phyloP scores from a whole-genome alignment of 352 stramenopile species.

The Phytopythium mirpurense region DNA sequence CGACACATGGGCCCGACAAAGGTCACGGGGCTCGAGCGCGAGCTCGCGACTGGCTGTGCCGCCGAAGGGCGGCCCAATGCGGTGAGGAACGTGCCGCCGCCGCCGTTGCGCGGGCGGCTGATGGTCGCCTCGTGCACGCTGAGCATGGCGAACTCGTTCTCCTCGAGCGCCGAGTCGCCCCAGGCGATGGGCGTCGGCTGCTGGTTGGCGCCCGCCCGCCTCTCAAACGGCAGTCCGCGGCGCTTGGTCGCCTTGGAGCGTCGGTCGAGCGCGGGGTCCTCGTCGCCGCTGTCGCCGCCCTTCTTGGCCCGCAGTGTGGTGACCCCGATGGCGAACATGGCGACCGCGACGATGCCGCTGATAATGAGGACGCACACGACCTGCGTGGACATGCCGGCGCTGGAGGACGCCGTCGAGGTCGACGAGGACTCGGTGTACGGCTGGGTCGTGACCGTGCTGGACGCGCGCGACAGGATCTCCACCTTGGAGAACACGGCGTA shows the following conservation, averaged over 20 bases:
- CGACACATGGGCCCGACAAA: slow-evolving; percentile 43
- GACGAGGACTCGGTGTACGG: slow-evolving; percentile 29
- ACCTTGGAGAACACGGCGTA: slow-evolving; percentile 57
- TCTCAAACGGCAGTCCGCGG: slow-evolving; percentile 10
- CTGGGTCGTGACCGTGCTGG: slow-evolving; percentile 20
- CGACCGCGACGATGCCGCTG: slow-evolving; percentile 58
- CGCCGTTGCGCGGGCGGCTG: slow-evolving; percentile 22
- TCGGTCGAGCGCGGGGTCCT: slow-evolving; percentile 7
- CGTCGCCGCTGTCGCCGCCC: slow-evolving; percentile 18
- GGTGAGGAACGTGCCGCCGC: slow-evolving; percentile 46
- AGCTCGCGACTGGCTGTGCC: slow-evolving; percentile 17
- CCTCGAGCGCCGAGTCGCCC: slow-evolving; percentile 29
- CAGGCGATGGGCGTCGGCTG: slow-evolving; percentile 13
- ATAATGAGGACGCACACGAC: slow-evolving; percentile 66
- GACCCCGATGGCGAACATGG: slow-evolving; percentile 58
- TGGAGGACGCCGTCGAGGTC: slow-evolving; percentile 10
- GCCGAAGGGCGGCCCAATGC: slow-evolving; percentile 20
- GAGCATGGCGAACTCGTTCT: slow-evolving; percentile 79
- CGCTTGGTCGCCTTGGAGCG: slow-evolving; percentile 23
- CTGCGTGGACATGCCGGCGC: slow-evolving; percentile 49
- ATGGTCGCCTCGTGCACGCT: slow-evolving; percentile 66
- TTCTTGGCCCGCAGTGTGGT: slow-evolving; percentile 52
- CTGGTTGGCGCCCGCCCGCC: slow-evolving; percentile 11
- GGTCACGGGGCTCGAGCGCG: slow-evolving; percentile 25
- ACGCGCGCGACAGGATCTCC: slow-evolving; percentile 22